phyloP scores from a whole-genome alignment of 2,329 filamentous ascomycete genomes.

The Pleoardoris graminearum region DNA sequence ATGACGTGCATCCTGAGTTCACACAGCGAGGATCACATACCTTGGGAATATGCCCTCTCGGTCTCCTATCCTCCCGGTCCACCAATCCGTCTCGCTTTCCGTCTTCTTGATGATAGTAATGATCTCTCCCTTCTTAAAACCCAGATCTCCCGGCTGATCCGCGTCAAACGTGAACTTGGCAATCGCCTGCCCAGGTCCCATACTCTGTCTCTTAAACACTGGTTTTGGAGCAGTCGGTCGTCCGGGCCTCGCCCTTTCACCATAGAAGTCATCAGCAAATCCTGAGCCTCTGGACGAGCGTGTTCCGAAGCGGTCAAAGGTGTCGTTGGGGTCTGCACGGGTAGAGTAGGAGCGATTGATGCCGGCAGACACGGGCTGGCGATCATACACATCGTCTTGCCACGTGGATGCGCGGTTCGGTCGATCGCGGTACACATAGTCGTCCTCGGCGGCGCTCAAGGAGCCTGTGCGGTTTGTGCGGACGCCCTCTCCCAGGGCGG shows the following conservation, averaged over 20 bases:
- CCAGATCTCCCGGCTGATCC: conserved; percentile 87
- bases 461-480: conserved; percentile 55
- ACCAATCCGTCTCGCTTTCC: conserved; percentile 94
- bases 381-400: conserved; percentile 76
- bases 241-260: conserved; percentile 65
- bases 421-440: conserved; percentile 58
- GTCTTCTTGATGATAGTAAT: conserved; percentile 95
- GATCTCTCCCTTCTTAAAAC: conserved; percentile 95
- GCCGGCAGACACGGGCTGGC: conserved; percentile 44
- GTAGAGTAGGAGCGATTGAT: conserved; percentile 56
- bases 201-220: conserved; percentile 63
- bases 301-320: conserved; percentile 52
- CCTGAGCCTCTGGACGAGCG: conserved; percentile 44
- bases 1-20: not conserved
- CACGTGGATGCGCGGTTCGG: conserved; percentile 70
- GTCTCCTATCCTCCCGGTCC: conserved; percentile 87
- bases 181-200: conserved; percentile 75
- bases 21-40: conserved; percentile 44
- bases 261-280: conserved; percentile 58
- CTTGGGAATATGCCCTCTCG: conserved; percentile 92
- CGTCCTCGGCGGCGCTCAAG: conserved; percentile 40
- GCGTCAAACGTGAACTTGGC: conserved; percentile 94
- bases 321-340: conserved; percentile 54
- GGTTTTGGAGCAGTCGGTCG: conserved; percentile 89
- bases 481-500: conserved; percentile 69